These are phyloP conservation scores for Cryphonectria japonica DNA, from an alignment of 2,329 filamentous ascomycete species.

Conservation along the genomic window DNA sequence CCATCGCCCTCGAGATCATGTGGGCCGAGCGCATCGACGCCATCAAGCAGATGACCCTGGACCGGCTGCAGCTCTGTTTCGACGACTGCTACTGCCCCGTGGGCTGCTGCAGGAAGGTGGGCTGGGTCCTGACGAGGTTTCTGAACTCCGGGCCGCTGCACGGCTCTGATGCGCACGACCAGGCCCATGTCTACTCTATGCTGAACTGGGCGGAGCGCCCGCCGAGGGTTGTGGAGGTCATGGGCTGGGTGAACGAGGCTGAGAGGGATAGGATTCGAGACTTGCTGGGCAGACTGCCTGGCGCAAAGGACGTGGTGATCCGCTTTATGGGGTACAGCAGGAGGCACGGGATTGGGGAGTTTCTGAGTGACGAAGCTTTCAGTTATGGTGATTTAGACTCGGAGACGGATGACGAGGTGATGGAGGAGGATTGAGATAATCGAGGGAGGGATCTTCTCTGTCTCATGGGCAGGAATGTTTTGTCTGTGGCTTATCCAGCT, in stretches of 20 bases:
- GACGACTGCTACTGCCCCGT: conserved; percentile 19
- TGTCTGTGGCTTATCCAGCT: not conserved
- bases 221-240: conserved; percentile 16
- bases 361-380: not conserved
- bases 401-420: not conserved
- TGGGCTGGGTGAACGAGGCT: not conserved
- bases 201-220: conserved; percentile 5
- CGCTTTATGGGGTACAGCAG: not conserved
- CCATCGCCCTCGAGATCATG: not conserved
- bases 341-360: not conserved
- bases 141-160: conserved; percentile 4
- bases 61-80: conserved; percentile 20
- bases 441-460: not conserved
- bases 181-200: not conserved
- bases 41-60: conserved; percentile 21
- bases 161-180: not conserved
- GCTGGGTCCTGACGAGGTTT: conserved; percentile 18
- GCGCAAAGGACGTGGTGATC: not conserved
- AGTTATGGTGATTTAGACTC: not conserved
- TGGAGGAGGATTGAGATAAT: not conserved
- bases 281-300: not conserved
- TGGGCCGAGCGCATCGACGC: conserved; percentile 20
- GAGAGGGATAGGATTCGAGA: not conserved
- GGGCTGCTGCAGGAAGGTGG: conserved; percentile 24
- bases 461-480: not conserved